phyloP scores from a whole-genome alignment of 805 yeast species.

The Kregervanrija delftensis region DNA sequence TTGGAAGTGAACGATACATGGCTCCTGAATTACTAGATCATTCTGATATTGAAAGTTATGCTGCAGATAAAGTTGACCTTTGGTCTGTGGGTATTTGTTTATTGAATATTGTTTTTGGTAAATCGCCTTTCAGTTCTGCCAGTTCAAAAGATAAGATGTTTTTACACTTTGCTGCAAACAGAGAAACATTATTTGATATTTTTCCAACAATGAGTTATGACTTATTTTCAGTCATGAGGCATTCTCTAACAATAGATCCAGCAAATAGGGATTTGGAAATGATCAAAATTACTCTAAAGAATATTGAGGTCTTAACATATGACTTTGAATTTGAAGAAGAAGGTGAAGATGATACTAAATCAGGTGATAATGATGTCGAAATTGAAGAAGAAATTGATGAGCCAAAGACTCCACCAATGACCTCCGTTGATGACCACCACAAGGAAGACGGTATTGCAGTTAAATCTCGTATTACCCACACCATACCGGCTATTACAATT shows the following conservation, averaged over 20 bases:
- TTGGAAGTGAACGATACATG: slow-evolving; percentile 90
- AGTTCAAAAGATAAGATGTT: slow-evolving; percentile 71
- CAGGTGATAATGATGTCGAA: background rate
- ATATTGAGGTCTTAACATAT: slow-evolving; percentile 64
- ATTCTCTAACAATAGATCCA: slow-evolving; percentile 79
- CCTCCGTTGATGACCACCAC: background rate
- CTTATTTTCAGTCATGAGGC: slow-evolving; percentile 75
- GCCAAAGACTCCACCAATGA: background rate
- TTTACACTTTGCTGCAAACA: slow-evolving; percentile 74
- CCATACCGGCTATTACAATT: background rate
- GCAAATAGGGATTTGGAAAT: slow-evolving; percentile 61
- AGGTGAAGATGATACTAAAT: slow-evolving; percentile 7
- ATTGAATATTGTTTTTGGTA: slow-evolving; percentile 78
- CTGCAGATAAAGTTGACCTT: slow-evolving; percentile 75
- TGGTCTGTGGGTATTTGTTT: slow-evolving; percentile 88
- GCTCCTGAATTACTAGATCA: slow-evolving; percentile 84
- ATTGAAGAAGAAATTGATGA: background rate
- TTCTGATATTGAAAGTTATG: slow-evolving; percentile 48
- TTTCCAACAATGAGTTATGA: slow-evolving; percentile 86
- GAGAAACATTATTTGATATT: slow-evolving; percentile 87
- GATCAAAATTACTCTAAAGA: slow-evolving; percentile 54
- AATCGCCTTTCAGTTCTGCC: slow-evolving; percentile 81
- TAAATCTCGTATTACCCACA: background rate
- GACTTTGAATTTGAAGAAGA: slow-evolving; percentile 59
- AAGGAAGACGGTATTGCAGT: background rate